Percentiles rank a stretch among this genome's conserved stretches.
phyloP scores from a whole-genome alignment of 2,329 filamentous ascomycete genomes.

The Diaporthe australafricana region DNA sequence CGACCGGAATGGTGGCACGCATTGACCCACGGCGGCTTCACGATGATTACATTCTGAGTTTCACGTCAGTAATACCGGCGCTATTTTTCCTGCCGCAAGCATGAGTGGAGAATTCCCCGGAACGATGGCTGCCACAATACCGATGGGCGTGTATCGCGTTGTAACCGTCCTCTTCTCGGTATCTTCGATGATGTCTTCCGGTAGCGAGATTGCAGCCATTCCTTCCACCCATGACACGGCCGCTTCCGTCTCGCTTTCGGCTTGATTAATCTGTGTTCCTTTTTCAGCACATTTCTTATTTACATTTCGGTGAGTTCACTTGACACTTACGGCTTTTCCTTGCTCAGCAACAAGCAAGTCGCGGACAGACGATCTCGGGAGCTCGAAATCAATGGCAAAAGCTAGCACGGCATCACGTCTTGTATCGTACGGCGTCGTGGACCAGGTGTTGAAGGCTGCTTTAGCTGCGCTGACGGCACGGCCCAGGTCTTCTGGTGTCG shows the following conservation, averaged over 20 bases:
- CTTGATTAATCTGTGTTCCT: not conserved
- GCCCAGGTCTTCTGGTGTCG: slow-evolving; percentile 1
- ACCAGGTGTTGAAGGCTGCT: slow-evolving; percentile 11
- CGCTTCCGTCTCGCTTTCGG: not conserved
- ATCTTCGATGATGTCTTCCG: not conserved
- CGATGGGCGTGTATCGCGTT: not conserved
- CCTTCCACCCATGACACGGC: not conserved
- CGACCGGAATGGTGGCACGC: not conserved
- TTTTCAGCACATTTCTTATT: not conserved
- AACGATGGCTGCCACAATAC: not conserved
- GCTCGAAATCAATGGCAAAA: slow-evolving; percentile 1
- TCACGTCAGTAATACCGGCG: not conserved
- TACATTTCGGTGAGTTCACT: not conserved
- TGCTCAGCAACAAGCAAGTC: not conserved
- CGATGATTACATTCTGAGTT: not conserved
- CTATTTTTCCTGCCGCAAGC: not conserved
- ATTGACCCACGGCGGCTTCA: slow-evolving; percentile 51
- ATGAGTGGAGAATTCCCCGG: not conserved
- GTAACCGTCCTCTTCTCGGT: not conserved
- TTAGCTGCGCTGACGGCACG: not conserved
- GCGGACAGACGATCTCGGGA: not conserved
- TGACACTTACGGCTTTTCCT: not conserved
- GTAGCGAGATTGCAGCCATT: not conserved
- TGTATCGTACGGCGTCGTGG: not conserved
- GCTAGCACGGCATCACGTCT: not conserved